Conservation (phyloP, 352 stramenopile species). For the Phytopythium litorale region DNA sequence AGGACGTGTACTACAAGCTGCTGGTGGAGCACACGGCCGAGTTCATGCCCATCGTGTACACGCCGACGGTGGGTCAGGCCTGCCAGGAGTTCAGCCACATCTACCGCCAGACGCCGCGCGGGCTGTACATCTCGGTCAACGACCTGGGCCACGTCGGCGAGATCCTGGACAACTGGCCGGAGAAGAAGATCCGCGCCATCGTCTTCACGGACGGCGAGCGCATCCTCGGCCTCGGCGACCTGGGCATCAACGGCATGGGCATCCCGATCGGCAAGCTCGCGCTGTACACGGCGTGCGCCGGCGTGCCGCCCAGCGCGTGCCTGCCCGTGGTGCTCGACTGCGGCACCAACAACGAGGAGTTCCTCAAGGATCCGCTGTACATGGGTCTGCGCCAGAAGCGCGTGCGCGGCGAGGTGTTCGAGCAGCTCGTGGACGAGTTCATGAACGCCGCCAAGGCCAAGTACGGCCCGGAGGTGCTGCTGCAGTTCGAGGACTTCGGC, state of each 20-base stretch:
- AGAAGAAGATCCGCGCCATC: slow-evolving; percentile 95
- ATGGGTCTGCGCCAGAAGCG: slow-evolving; percentile 91
- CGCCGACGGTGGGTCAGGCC: slow-evolving; percentile 93
- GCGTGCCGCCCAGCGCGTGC: slow-evolving; percentile 91
- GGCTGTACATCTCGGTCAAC: slow-evolving; percentile 91
- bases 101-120: slow-evolving; percentile 86
- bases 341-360: slow-evolving; percentile 94
- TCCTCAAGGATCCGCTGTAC: slow-evolving; percentile 94
- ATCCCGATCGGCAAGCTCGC: slow-evolving; percentile 95
- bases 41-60: slow-evolving; percentile 98
- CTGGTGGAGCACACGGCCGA: slow-evolving; percentile 87
- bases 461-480: slow-evolving; percentile 80
- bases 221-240: slow-evolving; percentile 95
- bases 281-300: slow-evolving; percentile 94
- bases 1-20: slow-evolving; percentile 91
- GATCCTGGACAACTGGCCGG: slow-evolving; percentile 95
- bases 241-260: slow-evolving; percentile 87
- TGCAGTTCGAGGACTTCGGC: slow-evolving; percentile 89
- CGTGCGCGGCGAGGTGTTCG: slow-evolving; percentile 87
- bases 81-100: slow-evolving; percentile 90
- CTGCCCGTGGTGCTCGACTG: slow-evolving; percentile 95
- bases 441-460: slow-evolving; percentile 92
- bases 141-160: slow-evolving; percentile 79
- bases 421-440: slow-evolving; percentile 96
- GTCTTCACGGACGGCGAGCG: slow-evolving; percentile 96